Evolutionary conservation across 768 basidiomycete species (phyloP).

Genomic region (Pulveroboletus ravenelii): DNA sequence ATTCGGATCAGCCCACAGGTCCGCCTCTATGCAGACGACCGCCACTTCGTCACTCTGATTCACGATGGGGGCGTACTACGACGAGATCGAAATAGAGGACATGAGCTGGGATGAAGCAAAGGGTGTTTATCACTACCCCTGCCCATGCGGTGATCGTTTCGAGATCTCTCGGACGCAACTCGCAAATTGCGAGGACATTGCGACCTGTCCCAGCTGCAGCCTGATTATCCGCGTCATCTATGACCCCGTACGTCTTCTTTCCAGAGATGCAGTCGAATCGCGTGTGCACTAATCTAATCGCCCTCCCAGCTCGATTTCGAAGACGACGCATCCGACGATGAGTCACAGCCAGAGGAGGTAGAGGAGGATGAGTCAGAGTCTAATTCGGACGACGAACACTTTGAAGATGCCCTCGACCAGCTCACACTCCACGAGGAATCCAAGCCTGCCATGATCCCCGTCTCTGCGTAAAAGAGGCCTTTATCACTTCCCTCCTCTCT

Average conservation of each 20-base stretch:
- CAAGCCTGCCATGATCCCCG: conserved; percentile 8
- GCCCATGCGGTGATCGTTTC: conserved; percentile 96
- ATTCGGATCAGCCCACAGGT: too few relatives aligned
- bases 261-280: neutral
- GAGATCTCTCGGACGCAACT: conserved; percentile 88
- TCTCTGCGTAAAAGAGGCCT: conserved; percentile 15
- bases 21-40: too few relatives aligned
- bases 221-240: conserved; percentile 88
- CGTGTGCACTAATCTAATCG: conserved; percentile 1
- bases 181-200: conserved; percentile 86
- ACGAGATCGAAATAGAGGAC: conserved; percentile 97
- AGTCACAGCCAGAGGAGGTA: conserved; percentile 22
- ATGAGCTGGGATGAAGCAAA: conserved; percentile 86
- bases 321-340: conserved; percentile 61
- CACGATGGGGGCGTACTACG: conserved; percentile 82
- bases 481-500: neutral
- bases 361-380: conserved; percentile 30
- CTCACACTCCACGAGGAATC: conserved; percentile 33
- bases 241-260: conserved; percentile 71
- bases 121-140: conserved; percentile 90
- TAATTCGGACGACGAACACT: conserved; percentile 41
- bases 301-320: conserved; percentile 73
- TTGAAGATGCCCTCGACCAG: conserved; percentile 66
- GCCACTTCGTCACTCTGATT: neutral
- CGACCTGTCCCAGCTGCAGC: conserved; percentile 95